Evolutionary conservation across 1,139 yeast genomes (phyloP), one percentile per base, ranked within the genome.

Genomic region (Saccharomyces hybrid): DNA sequence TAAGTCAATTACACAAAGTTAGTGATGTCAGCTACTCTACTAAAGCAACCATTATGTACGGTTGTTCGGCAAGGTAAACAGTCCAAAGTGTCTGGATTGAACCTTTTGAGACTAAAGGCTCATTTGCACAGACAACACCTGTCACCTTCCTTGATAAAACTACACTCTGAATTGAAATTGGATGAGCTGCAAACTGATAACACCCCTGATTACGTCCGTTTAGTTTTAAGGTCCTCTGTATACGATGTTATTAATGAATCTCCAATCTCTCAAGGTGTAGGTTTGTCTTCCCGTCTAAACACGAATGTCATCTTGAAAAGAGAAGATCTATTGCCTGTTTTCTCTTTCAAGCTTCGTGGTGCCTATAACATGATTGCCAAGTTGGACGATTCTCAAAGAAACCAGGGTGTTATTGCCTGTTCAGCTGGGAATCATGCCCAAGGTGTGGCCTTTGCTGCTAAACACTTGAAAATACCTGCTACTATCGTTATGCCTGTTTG

Each of bases 401-500:
- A 87, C 61, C 81, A 86, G 57, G 99, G 99, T 60, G 97, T 93
- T 53, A 86, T 95, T 69, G 97, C 99, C 0, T 93, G 98, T 66
- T 89, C 97, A 23, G 99, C 99, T 1, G 99, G 99, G 44, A 93
- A 93, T 70, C 99, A 93, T 66, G 99, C 99, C 2, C 99, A 95
- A 70, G 99, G 99, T 59, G 98, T 95, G 7, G 99, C 99, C 0
- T 93, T 75, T 68, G 87, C 96, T 14, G 96, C 98, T 3, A 82
- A 81, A 59, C 82, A 84, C 60, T 75, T 93, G 65, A 86, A 86
- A 38, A 90, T 93, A 54, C 95, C 96, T 5, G 91, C 98, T 2
- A 93, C 97, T 5, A 93, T 93, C 55, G 98, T 93, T 51, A 93
- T 93, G 99, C 99, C 99, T 1, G 85, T 89, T 1, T 93, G 95